Evolutionary conservation across 176 grass and related monocot species (phyloP).

Genomic region (Thinopyrum elongatum): DNA sequence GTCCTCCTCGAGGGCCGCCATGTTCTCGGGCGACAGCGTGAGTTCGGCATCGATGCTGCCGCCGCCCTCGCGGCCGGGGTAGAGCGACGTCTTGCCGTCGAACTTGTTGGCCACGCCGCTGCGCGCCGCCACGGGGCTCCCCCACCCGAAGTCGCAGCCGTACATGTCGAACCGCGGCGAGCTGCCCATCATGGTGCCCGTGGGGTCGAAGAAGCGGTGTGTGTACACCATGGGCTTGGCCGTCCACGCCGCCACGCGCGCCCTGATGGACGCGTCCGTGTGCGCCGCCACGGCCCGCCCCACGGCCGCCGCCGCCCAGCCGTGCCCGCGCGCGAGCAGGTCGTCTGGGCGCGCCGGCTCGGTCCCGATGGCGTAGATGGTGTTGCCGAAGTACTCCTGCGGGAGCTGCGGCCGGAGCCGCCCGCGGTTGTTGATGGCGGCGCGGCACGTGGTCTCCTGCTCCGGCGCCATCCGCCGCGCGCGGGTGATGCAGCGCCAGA

Average conservation of each 20-base stretch:
- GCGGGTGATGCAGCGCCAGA: constrained; percentile 66
- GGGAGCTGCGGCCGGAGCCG: constrained; percentile 50
- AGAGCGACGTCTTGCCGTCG: constrained; percentile 55
- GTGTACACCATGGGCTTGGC: constrained; percentile 25
- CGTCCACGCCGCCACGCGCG: constrained; percentile 32
- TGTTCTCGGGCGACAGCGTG: constrained; percentile 40
- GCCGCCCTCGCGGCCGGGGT: constrained; percentile 40
- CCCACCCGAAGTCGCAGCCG: constrained; percentile 77
- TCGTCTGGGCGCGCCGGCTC: constrained; percentile 21
- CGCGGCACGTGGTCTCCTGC: constrained; percentile 34
- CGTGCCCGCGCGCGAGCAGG: constrained; percentile 48
- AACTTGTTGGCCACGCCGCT: constrained; percentile 66
- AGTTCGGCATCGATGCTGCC: constrained; percentile 60
- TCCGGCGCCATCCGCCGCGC: constrained; percentile 23
- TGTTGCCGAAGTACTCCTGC: constrained; percentile 56
- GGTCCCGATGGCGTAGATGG: constrained; percentile 16
- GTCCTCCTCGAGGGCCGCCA: constrained; percentile 52
- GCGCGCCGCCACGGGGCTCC: constrained; percentile 43
- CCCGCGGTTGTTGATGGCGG: constrained; percentile 45
- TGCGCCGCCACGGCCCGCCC: constrained; percentile 41
- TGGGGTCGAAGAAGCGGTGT: constrained; percentile 10
- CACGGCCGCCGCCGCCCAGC: constrained; percentile 49
- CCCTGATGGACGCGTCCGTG: constrained; percentile 51
- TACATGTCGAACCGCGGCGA: constrained; percentile 71
- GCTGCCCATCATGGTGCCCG: constrained; percentile 48